Conservation (phyloP, 768 basidiomycete genomes). For the Boletus rubroflammeus region DNA sequence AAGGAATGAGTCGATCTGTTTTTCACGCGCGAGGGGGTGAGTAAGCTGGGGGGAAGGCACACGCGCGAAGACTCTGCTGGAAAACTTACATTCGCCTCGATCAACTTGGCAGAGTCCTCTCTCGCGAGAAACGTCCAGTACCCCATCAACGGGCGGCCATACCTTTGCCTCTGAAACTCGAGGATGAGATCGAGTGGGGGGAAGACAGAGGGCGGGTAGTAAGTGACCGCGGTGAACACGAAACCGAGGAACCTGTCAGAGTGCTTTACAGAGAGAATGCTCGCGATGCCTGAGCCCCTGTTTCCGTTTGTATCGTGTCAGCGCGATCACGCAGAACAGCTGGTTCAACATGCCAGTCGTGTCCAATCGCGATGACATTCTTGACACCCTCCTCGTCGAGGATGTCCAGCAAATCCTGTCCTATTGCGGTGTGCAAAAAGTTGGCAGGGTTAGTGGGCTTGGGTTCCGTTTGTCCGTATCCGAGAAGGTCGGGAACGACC, state of each 20-base stretch:
- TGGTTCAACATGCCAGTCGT: constrained; percentile 35
- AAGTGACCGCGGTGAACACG: constrained; percentile 36
- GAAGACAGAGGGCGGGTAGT: constrained; percentile 26
- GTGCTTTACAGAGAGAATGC: constrained; percentile 37
- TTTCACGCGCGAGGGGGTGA: not conserved
- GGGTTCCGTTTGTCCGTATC: constrained; percentile 41
- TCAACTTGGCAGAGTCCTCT: constrained; percentile 30
- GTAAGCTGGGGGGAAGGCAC: not conserved
- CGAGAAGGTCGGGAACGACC: constrained; percentile 47
- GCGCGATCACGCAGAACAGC: not conserved
- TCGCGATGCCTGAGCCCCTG: constrained; percentile 36
- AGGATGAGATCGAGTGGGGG: constrained; percentile 28
- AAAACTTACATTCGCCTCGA: constrained; percentile 34
- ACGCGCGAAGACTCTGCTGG: no score
- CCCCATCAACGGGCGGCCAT: constrained; percentile 39
- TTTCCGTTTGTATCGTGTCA: constrained; percentile 2
- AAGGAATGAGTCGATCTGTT: constrained; percentile 40
- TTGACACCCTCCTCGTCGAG: constrained; percentile 34
- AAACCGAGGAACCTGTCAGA: constrained; percentile 41
- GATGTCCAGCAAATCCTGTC: constrained; percentile 36
- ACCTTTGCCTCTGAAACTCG: constrained; percentile 22
- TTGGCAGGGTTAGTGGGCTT: constrained; percentile 34
- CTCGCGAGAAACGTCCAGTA: constrained; percentile 40
- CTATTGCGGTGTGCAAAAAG: constrained; percentile 28
- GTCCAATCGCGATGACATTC: constrained; percentile 35